Conservation (phyloP, 2,329 filamentous ascomycete species). For the Helicocarpus griseus region DNA sequence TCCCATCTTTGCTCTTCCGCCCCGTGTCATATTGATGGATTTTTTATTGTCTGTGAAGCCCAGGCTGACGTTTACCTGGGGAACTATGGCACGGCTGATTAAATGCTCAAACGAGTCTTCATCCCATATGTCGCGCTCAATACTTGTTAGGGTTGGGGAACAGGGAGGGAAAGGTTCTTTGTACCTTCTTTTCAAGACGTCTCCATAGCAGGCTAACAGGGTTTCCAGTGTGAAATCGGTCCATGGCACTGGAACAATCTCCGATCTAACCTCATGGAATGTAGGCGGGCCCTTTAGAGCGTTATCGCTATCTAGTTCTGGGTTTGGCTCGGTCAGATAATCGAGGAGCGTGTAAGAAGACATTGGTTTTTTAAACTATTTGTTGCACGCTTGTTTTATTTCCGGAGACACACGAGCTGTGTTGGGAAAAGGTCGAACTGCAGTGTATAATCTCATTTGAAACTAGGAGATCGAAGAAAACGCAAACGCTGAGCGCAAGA, state of each 20-base stretch:
- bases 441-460: neutral
- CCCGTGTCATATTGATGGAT: constrained; percentile 7
- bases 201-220: constrained; percentile 6
- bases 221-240: constrained; percentile 7
- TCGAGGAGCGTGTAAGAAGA: constrained; percentile 6
- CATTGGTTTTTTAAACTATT: constrained; percentile 1
- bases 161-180: neutral
- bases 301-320: neutral
- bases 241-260: neutral
- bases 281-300: constrained; percentile 1
- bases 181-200: neutral
- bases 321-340: constrained; percentile 7
- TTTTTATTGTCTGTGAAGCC: neutral
- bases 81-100: constrained; percentile 2
- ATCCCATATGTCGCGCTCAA: constrained; percentile 7
- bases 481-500: neutral
- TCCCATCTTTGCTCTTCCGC: neutral
- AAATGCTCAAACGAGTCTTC: constrained; percentile 9
- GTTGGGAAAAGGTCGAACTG: neutral
- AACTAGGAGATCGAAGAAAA: neutral
- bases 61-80: constrained; percentile 3
- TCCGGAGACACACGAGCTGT: neutral
- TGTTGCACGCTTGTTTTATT: neutral
- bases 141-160: neutral
- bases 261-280: neutral